Base-by-base conservation (phyloP, 805 yeast species). In the Kodamaea hsintzibuensis region DNA sequence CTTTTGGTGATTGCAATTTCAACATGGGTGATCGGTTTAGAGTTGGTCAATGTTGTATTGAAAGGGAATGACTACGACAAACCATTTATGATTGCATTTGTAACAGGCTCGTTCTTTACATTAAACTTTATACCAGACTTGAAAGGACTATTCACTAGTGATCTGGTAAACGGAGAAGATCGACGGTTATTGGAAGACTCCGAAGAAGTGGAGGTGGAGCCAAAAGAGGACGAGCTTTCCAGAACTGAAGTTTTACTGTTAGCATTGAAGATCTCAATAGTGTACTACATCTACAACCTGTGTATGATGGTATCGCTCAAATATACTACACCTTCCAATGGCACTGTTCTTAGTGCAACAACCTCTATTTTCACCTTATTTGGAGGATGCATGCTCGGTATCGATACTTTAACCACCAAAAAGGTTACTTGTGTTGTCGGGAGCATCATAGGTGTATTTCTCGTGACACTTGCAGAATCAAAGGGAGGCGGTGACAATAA, bases 321-420 rank as follows among this genome's bases (percentile, higher is more conserved):
- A 56, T 82, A 71, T 59, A 82, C 86, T 0, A 74, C 82, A 9
- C 82, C 84, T 0, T 77, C 84, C 17, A 81, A 80, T 58, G 81
- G 76, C 58, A 78, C 84, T 0, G 78, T 81, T 8, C 61, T 82
- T 14, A 74, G 82, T 6, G 76, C 84, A 1, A 76, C 83, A 1
- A 74, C 84, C 2, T 77, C 84, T 12, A 70, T 80, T 3, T 82
- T 80, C 61, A 79, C 84, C 0, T 65, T 82, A 37, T 57, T 80
- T 13, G 64, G 80, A 17, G 82, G 85, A 1, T 69, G 65, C 1
- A 17, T 67, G 8, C 61, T 72, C 17, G 69, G 69, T 22, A 75
- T 78, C 16, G 86, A 82, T 52, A 59, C 60, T 6, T 71, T 82
- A 55, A 64, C 81, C 13, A 3, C 66, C 12, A 69, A 72, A 44